A percentile compares a stretch with the other conserved stretches of the same genome.
Evolutionary conservation across 495 filamentous ascomycete species (phyloP).

Genomic region (Parathielavia hyrcaniae): DNA sequence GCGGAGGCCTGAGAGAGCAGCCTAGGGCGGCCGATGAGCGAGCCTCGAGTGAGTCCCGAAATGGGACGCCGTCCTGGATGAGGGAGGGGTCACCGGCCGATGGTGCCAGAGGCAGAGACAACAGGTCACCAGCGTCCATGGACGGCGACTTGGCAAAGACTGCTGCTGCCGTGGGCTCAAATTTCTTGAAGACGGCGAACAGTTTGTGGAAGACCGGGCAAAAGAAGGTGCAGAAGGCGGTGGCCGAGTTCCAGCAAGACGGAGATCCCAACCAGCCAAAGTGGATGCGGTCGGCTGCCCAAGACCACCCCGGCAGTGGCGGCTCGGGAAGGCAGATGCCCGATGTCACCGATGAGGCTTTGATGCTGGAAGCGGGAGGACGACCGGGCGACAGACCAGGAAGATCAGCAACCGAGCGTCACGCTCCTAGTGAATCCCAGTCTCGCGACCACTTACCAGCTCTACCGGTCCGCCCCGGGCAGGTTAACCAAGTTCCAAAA

Average conservation of each 20-base stretch:
- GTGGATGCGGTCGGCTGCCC: slow-evolving; percentile 77
- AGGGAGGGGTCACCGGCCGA: slow-evolving; percentile 30
- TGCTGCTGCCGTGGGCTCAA: slow-evolving; percentile 75
- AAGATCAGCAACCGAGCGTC: slow-evolving; percentile 25
- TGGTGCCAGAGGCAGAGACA: slow-evolving; percentile 47
- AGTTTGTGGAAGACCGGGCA: slow-evolving; percentile 89
- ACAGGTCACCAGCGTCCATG: slow-evolving; percentile 50
- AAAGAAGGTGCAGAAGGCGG: slow-evolving; percentile 91
- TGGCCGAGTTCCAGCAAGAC: slow-evolving; percentile 76
- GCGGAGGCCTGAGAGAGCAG: slow-evolving; percentile 24
- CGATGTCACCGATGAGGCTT: slow-evolving; percentile 75
- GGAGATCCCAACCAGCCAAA: slow-evolving; percentile 78
- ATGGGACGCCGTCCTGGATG: slow-evolving; percentile 36
- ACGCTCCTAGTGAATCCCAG: slow-evolving; percentile 21
- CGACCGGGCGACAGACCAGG: slow-evolving; percentile 40
- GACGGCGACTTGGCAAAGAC: slow-evolving; percentile 75
- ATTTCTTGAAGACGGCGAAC: slow-evolving; percentile 86
- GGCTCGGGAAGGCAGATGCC: slow-evolving; percentile 18
- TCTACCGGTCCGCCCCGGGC: slow-evolving; percentile 27
- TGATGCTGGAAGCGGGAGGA: slow-evolving; percentile 72
- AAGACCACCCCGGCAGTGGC: slow-evolving; percentile 25
- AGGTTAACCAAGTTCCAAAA: slow-evolving; percentile 30
- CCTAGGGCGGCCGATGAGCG: slow-evolving; percentile 23
- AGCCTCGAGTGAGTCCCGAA: slow-evolving; percentile 32
- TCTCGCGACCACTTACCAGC: slow-evolving; percentile 46